These are phyloP conservation scores for Pugionium dolabratum DNA, from an alignment of 345 rosid genomes.

Conservation along the genomic window DNA sequence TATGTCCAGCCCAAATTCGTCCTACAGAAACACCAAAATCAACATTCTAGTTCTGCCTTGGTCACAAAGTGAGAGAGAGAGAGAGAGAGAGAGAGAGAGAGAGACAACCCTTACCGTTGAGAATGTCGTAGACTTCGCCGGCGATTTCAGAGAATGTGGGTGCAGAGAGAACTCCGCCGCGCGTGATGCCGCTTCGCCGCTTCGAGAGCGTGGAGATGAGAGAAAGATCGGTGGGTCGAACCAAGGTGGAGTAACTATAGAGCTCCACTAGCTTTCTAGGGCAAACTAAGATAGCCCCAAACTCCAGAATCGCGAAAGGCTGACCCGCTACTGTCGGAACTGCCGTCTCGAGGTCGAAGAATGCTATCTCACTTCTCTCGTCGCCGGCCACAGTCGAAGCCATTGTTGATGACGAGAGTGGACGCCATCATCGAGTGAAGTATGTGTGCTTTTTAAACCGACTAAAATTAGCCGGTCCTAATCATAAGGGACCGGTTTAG, in stretches of 20 bases:
- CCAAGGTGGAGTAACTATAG: conserved; percentile 67
- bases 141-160: conserved; percentile 70
- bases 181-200: conserved; percentile 76
- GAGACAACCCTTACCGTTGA: conserved; percentile 51
- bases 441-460: conserved; percentile 2
- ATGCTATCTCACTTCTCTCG: conserved; percentile 63
- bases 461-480: background rate
- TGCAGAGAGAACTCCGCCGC: conserved; percentile 53
- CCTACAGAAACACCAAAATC: conserved; percentile 45
- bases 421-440: background rate
- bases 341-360: conserved; percentile 85
- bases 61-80: background rate
- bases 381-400: conserved; percentile 17
- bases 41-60: background rate
- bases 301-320: conserved; percentile 65
- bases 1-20: conserved; percentile 96
- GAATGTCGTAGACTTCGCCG: conserved; percentile 61
- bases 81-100: background rate
- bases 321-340: conserved; percentile 60
- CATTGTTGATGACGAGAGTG: conserved; percentile 4
- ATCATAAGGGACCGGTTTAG: too few relatives aligned
- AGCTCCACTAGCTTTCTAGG: conserved; percentile 72
- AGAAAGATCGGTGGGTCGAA: conserved; percentile 66
- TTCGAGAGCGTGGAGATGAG: conserved; percentile 54
- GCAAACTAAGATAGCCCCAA: conserved; percentile 87